Base-by-base conservation (phyloP, 2,329 filamentous ascomycete species). In the Trichoderma sp. region DNA sequence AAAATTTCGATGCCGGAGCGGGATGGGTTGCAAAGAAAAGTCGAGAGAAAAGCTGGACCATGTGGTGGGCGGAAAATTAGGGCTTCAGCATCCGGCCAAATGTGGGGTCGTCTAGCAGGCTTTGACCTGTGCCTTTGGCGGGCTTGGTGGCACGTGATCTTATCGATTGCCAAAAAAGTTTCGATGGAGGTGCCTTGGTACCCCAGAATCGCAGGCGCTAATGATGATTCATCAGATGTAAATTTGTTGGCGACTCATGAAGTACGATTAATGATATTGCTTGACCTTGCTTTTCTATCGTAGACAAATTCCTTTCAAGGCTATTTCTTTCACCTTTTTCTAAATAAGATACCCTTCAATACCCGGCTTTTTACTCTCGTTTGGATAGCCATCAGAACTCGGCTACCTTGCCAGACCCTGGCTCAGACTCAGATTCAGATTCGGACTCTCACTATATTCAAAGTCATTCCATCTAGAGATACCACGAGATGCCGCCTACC, bases 401-500 rank as follows among this genome's bases (percentile, higher is more conserved):
- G 6, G 53, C 5, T 24, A n/a, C 62, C 27, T 47, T 37, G 27
- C 21, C 35, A 3, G 16, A 24, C 31, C 2, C 53, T n/a, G 16
- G 19, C 53, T n/a, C 16, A 19, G 40, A 7, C 14, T 19, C 52
- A 4, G 37, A 24, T 29, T 4, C 52, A 31, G 4, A 33, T 29
- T 5, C 53, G n/a, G 8, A n/a, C 29, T n/a, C 53, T 8, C 16
- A 11, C n/a, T 24, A 21, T n/a, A 24, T 8, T 55, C 52, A 55
- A 21, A 43, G 37, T 57, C 37, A 66, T 24, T 43, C n/a, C 11
- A 37, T n/a, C 16, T 47, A 27, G 21, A 57, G 35, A 56, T 13
- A 58, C 11, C 33, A 21, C 55, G 43, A 55, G 52, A 97, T 97
- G 95, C 86, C 94, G 8, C 93, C 94, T 27, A 86, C 87, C 24